These are phyloP conservation scores for Aureoboletus auriporus DNA, from an alignment of 768 basidiomycete genomes.

Conservation along the genomic window DNA sequence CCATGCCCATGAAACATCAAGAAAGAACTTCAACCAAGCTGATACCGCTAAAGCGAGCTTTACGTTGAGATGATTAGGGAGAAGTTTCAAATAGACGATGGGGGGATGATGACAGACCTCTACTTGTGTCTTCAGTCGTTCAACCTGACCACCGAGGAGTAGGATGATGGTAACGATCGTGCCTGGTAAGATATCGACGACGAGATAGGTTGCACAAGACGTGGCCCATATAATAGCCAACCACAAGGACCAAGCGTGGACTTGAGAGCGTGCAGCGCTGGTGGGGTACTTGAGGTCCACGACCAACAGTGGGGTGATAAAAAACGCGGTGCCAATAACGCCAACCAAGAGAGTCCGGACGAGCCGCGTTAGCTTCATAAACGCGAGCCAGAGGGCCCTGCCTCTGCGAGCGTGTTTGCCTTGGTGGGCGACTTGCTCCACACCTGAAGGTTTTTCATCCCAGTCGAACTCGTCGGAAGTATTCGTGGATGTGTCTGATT, in stretches of 20 bases:
- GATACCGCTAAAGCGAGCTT: conserved; percentile 67
- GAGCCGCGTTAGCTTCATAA: conserved; percentile 61
- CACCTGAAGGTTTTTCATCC: conserved; percentile 49
- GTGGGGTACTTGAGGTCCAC: conserved; percentile 57
- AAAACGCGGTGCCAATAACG: conserved; percentile 54
- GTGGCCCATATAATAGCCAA: conserved; percentile 64
- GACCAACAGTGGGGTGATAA: conserved; percentile 68
- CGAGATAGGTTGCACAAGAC: conserved; percentile 53
- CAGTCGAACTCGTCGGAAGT: conserved; percentile 72
- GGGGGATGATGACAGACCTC: conserved; percentile 46
- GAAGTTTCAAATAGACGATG: background rate
- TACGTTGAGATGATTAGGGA: background rate
- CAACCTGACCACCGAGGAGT: conserved; percentile 56
- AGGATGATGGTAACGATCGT: conserved; percentile 51
- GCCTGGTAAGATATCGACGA: conserved; percentile 62
- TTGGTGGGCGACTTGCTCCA: conserved; percentile 24
- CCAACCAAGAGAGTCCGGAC: conserved; percentile 58
- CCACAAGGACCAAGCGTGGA: conserved; percentile 66
- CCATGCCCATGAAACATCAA: conserved; percentile 73
- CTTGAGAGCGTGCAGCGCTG: conserved; percentile 47
- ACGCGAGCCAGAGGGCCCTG: conserved; percentile 56
- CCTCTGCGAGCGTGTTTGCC: conserved; percentile 54
- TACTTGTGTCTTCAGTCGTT: conserved; percentile 62
- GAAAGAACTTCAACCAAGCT: conserved; percentile 64
- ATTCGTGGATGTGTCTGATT: conserved; percentile 46